Percentiles rank a stretch among this genome's conserved stretches.
Evolutionary conservation across 148 eudicot species (phyloP).

Genomic region (Selenicereus undatus): DNA sequence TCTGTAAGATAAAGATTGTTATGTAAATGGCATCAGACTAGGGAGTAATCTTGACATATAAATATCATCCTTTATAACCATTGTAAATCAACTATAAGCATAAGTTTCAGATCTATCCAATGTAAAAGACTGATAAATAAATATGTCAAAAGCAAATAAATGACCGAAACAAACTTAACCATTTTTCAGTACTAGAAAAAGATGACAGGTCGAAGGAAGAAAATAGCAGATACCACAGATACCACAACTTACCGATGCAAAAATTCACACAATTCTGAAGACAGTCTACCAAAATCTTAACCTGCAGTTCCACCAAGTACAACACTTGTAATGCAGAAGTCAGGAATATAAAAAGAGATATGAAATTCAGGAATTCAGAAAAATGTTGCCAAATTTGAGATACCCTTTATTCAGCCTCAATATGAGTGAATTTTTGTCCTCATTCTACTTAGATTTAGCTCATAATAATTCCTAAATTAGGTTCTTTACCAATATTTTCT

Average conservation of each 20-base stretch:
- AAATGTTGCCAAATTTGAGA: background rate
- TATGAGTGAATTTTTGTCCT: too few species aligned
- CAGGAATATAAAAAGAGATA: background rate
- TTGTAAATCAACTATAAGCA: background rate
- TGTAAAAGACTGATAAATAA: background rate
- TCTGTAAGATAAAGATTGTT: background rate
- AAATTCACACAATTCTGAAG: constrained; percentile 57
- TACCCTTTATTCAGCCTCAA: too few species aligned
- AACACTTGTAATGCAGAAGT: background rate
- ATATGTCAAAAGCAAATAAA: background rate
- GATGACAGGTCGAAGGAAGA: background rate
- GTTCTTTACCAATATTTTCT: too few species aligned
- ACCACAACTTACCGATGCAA: constrained; percentile 56
- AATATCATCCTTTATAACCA: background rate
- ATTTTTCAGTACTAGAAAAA: too few species aligned
- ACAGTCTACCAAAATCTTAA: constrained; percentile 46
- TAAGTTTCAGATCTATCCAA: background rate
- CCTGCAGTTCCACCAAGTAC: constrained; percentile 36
- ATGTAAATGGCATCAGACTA: background rate
- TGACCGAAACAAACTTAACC: background rate
- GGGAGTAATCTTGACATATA: background rate
- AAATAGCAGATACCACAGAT: background rate
- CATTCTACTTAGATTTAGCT: too few species aligned
- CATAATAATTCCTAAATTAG: too few species aligned
- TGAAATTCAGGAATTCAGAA: background rate